Percentiles rank a stretch among this genome's conserved stretches.
phyloP scores from a whole-genome alignment of 2,329 filamentous ascomycete species.

The Penicillium italicum region DNA sequence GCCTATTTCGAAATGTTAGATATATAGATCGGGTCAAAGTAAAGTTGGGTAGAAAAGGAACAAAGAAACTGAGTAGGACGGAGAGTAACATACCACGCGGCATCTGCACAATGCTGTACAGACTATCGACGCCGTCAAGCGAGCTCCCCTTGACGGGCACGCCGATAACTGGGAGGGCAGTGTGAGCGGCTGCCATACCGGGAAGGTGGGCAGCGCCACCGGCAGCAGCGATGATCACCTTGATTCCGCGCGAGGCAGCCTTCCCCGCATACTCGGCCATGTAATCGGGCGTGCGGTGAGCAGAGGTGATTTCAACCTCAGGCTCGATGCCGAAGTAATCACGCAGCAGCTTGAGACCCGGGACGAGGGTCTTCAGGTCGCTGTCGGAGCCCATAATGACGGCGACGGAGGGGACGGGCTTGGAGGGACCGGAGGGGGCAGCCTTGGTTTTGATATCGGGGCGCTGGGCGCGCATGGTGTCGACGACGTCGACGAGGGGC shows the following conservation, averaged over 20 bases:
- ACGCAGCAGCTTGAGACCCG: constrained; percentile 43
- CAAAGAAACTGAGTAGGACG: background rate
- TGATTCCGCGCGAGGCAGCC: constrained; percentile 63
- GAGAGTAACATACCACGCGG: constrained; percentile 51
- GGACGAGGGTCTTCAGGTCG: constrained; percentile 45
- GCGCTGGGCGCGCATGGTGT: constrained; percentile 68
- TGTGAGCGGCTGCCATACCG: constrained; percentile 71
- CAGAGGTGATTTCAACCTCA: constrained; percentile 47
- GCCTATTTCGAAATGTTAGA: constrained; percentile 41
- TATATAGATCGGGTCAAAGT: background rate
- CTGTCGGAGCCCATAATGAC: constrained; percentile 51
- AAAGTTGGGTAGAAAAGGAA: background rate
- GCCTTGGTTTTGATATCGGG: constrained; percentile 35
- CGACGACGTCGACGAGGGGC: constrained; percentile 69
- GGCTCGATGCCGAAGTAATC: constrained; percentile 44
- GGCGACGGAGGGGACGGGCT: constrained; percentile 39
- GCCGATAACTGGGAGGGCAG: constrained; percentile 70
- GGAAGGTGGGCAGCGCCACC: constrained; percentile 71
- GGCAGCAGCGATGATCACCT: constrained; percentile 71
- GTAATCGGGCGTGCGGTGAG: constrained; percentile 65
- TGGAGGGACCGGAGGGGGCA: constrained; percentile 30
- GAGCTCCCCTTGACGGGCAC: constrained; percentile 72
- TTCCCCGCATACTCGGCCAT: constrained; percentile 66
- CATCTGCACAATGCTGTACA: constrained; percentile 75
- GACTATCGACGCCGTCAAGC: constrained; percentile 67